Evolutionary conservation across 495 filamentous ascomycete genomes (phyloP), one percentile per base, ranked within the genome.

Genomic region (Terfezia boudieri): DNA sequence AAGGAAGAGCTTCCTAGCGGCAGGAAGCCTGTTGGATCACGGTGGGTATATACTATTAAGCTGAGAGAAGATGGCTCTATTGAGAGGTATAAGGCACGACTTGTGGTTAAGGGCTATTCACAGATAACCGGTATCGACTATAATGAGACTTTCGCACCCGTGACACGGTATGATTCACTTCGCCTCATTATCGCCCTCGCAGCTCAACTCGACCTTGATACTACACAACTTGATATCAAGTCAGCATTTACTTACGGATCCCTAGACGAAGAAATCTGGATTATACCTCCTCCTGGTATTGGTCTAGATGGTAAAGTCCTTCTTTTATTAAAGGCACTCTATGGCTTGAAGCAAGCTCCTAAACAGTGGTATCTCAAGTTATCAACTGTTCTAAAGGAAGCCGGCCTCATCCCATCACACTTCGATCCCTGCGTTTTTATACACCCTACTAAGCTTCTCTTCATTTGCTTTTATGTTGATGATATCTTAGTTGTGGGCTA

Each of bases 61-160:
- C 17, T n/a, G 0, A 53, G 55, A 0, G 37, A 56, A 2, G 20
- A 20, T 20, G 2, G 20, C 0, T 20, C 20, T 20, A 20, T 20
- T 1, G 20, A 20, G 20, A 32, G 55, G 9, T 66, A 56, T 41
- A 66, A 66, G 41, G 63, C 63, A 3, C 16, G 56, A 36, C 36
- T 60, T 12, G 55, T 65, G 6, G 53, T 51, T n/a, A 58, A 57
- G 55, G 63, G 63, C 26, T 63, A 53, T 22, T 48, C 54, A 9
- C 57, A 66, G 55, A 46, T 58, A 7, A 43, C 57, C 14, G 62
- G 63, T 20, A 22, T 64, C 22, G 62, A 66, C 46, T 66, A 58
- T 43, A 50, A 55, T n/a, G 57, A 66, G 8, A 63, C 60, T 2
- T 66, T 66, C 54, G 55, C 49, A 8, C 55, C 56, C 3, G 56